Evolutionary conservation across 257 asterid species (phyloP), one percentile per base, ranked within the genome.

Genomic region (Galeopsis tetrahit): DNA sequence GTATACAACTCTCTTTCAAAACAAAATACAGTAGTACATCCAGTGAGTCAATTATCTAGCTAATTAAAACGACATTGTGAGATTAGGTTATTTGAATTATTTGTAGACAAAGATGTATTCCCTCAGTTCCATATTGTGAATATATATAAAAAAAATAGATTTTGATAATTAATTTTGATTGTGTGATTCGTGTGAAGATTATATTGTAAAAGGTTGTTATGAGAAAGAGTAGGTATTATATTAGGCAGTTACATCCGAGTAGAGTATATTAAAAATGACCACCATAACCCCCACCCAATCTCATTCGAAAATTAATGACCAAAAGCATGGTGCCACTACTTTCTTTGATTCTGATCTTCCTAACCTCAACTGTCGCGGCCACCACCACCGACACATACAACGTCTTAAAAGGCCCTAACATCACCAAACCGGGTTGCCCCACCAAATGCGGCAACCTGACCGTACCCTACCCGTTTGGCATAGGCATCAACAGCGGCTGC

Each of bases 391-490:
- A 80, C 75, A 82, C 85, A 1, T 57, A 33, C 75, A 13, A 78
- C 73, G 77, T 82, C 17, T 40, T 49, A 0, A 60, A 78, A 51
- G 68, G 82, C 61, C 71, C 79, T 15, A 31, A 1, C 69, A 84
- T 85, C 71, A 14, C 80, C 14, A 87, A 78, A 32, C 86, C 85
- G 0, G 66, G 70, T 2, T 85, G 93, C 79, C 79, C 60, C 40
- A 33, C 68, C 72, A 46, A 61, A 39, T 87, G 93, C 82, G 93
- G 90, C 71, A 21, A 21, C 28, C 28, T 21, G 1, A 21, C 28
- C 28, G 28, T 21, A 2, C 90, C 92, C n/a, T 88, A 76, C 77
- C 95, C 92, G 8, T 88, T 88, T 59, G 87, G 89, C 78, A 2
- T 85, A 76, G 88, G 87, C 33, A 2, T 4, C 15, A 81, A 70